Base-by-base conservation (phyloP, 805 yeast species). In the Torulaspora microellipsoides region DNA sequence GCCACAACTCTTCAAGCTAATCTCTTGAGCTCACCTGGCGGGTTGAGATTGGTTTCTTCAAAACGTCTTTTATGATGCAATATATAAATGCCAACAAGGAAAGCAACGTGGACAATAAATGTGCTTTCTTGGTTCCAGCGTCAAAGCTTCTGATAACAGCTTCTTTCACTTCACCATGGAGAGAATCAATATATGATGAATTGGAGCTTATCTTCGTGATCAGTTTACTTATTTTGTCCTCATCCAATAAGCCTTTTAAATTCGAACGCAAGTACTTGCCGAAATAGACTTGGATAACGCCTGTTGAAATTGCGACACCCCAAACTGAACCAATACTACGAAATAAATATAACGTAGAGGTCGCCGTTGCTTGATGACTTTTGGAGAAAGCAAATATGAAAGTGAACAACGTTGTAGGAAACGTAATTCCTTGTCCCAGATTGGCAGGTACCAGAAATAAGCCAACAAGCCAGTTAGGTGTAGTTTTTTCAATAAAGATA, bases 261-360 rank as follows among this genome's bases (percentile, higher is more conserved):
- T 31, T 28, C 8, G 17, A 14, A 14, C 38, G 43, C 23, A 47
- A n/a, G 14, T 36, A 34, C 20, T 36, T 42, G 12, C 45, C 34
- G 27, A 49, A 48, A 13, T 27, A 39, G n/a, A 40, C 15, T 33
- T 48, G 56, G 9, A 48, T 43, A 10, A 53, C 38, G 8, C 47
- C 45, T 8, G 56, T 42, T 12, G 54, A 46, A 31, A 51, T 40
- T 4, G 70, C 60, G 15, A 67, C 71, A 8, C 72, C 72, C 68
- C 70, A 68, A 1, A 68, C 70, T 3, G 69, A 67, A 7, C 72
- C 72, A 28, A 68, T 56, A 45, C 70, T 66, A 47, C 73, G 55
- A 56, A 66, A 58, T 28, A 68, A 54, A 42, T 67, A 67, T 4
- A 67, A 60, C 3, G 70, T 66, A 8, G 71, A 65, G 8, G 73